Percentiles rank a stretch among this genome's conserved stretches.
Conservation (phyloP, 495 filamentous ascomycete genomes). For the Lasiosphaeria miniovina region DNA sequence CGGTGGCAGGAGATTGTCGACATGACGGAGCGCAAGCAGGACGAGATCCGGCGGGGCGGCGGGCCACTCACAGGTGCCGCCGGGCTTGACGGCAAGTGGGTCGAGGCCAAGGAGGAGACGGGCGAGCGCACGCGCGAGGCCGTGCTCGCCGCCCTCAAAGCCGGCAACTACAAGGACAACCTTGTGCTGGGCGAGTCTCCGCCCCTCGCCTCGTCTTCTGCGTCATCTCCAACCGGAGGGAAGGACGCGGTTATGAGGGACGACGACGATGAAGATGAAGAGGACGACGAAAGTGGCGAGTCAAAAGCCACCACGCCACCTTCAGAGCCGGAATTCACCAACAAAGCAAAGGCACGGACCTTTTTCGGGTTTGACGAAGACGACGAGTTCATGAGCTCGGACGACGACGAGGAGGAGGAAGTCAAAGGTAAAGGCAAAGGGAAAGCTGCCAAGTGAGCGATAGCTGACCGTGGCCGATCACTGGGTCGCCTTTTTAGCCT, state of each 20-base stretch:
- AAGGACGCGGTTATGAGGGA: conserved; percentile 36
- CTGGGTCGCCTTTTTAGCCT: too few relatives aligned
- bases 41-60: conserved; percentile 68
- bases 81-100: conserved; percentile 79
- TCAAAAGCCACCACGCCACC: conserved; percentile 36
- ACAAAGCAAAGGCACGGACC: conserved; percentile 44
- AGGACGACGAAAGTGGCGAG: conserved; percentile 36
- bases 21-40: conserved; percentile 72
- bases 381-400: conserved; percentile 81
- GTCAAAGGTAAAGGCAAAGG: neutral
- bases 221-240: conserved; percentile 39
- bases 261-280: conserved; percentile 33
- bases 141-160: conserved; percentile 71
- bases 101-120: conserved; percentile 85
- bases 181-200: conserved; percentile 40
- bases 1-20: conserved; percentile 85
- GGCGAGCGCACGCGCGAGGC: conserved; percentile 81
- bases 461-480: too few relatives aligned
- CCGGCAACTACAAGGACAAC: conserved; percentile 56
- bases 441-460: too few relatives aligned
- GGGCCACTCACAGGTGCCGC: conserved; percentile 47
- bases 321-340: conserved; percentile 23
- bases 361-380: conserved; percentile 91
- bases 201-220: neutral
- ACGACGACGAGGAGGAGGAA: conserved; percentile 58